Percentiles rank a stretch among this genome's conserved stretches.
These are phyloP conservation scores for Rhizopogon vulgaris DNA, from an alignment of 768 basidiomycete species.

Conservation along the genomic window DNA sequence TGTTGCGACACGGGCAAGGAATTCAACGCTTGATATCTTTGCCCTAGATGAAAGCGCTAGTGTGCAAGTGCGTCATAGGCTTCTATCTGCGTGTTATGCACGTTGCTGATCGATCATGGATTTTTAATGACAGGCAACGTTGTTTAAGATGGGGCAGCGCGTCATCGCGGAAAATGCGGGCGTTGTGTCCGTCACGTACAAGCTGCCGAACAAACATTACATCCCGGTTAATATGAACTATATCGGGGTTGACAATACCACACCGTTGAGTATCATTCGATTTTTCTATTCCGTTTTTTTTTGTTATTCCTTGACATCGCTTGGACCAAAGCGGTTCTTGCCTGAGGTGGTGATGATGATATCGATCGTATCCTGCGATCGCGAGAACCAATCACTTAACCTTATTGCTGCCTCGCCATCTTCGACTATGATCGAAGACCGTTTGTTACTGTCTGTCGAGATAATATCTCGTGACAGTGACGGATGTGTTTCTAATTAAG, in stretches of 20 bases:
- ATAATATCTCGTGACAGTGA: neutral
- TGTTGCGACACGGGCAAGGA: conserved; percentile 45
- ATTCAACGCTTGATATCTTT: conserved; percentile 72
- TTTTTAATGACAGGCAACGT: conserved; percentile 59
- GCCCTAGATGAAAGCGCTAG: conserved; percentile 86
- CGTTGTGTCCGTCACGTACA: conserved; percentile 60
- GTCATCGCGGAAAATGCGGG: conserved; percentile 61
- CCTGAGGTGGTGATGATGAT: neutral
- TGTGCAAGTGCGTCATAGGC: conserved; percentile 61
- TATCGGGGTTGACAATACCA: conserved; percentile 62
- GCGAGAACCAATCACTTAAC: neutral
- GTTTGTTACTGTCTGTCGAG: neutral
- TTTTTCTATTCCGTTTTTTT: neutral
- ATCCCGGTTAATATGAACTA: conserved; percentile 82
- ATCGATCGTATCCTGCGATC: conserved; percentile 2
- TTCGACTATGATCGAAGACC: neutral
- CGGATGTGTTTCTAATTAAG: neutral
- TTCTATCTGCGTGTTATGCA: neutral
- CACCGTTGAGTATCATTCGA: conserved; percentile 42
- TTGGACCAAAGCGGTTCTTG: neutral
- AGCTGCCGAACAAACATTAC: conserved; percentile 92
- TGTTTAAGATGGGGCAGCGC: conserved; percentile 81
- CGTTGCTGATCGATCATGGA: neutral
- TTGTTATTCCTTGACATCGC: neutral
- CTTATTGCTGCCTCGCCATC: neutral